Evolutionary conservation across 2,329 filamentous ascomycete genomes (phyloP).

Genomic region (Nigrospora osmanthi): DNA sequence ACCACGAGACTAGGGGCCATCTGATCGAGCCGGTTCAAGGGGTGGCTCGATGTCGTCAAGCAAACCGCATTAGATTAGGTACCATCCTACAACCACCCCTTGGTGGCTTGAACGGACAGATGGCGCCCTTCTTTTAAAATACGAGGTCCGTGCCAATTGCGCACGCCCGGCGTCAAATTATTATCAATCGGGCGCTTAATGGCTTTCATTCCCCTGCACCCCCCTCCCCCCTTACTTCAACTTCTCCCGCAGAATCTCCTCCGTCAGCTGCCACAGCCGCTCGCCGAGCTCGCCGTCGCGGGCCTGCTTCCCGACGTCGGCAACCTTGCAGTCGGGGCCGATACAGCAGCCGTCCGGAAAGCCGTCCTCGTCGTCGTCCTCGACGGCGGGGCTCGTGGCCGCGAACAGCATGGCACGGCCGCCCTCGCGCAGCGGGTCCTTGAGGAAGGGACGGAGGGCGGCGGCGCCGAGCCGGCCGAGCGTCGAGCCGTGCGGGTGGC

Average conservation of each 20-base stretch:
- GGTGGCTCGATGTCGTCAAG: too few species aligned
- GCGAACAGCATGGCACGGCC: conserved; percentile 40
- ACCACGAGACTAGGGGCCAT: too few species aligned
- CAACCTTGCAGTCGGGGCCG: conserved; percentile 38
- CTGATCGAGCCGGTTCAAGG: too few species aligned
- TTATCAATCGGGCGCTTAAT: too few species aligned
- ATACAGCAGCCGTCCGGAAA: conserved; percentile 37
- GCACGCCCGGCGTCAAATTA: too few species aligned
- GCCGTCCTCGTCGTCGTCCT: conserved; percentile 22
- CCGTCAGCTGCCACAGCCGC: conserved; percentile 35
- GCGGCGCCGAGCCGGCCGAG: conserved; percentile 35
- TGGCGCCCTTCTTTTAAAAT: too few species aligned
- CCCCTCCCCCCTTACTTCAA: conserved; percentile 2
- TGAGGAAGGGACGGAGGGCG: conserved; percentile 33
- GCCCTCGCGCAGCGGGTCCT: conserved; percentile 36
- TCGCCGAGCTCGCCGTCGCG: conserved; percentile 32
- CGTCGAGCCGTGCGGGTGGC: conserved; percentile 40
- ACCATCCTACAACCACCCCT: too few species aligned
- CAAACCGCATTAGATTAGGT: too few species aligned
- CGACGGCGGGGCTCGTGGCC: conserved; percentile 33
- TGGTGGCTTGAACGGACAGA: too few species aligned
- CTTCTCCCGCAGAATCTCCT: conserved; percentile 32
- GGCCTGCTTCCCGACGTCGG: conserved; percentile 30
- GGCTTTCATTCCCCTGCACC: too few species aligned
- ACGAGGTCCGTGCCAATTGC: too few species aligned